Conservation (phyloP, 805 yeast genomes). For the Candida patagonica region DNA sequence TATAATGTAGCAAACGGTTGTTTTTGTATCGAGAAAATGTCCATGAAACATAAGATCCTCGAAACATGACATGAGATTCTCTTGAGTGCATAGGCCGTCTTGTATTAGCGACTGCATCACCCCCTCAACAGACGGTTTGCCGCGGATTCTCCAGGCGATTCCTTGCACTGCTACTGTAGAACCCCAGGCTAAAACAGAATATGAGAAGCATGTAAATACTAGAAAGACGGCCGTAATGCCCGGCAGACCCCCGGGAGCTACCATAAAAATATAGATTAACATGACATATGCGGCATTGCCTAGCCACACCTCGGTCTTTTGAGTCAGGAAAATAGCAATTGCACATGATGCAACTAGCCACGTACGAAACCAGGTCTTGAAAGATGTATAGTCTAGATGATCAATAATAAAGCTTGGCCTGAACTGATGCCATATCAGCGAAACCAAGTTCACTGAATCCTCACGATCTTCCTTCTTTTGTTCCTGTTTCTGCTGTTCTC, state of each 20-base stretch:
- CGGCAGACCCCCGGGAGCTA: conserved; percentile 22
- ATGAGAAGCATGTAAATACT: conserved; percentile 2
- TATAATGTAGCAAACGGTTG: conserved; percentile 19
- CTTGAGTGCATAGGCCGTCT: conserved; percentile 18
- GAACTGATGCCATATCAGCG: neutral
- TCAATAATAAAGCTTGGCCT: conserved; percentile 14
- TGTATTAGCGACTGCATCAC: conserved; percentile 10
- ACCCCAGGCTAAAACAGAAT: conserved; percentile 10
- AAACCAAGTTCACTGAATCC: neutral
- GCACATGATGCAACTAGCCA: conserved; percentile 23
- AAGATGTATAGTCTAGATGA: conserved; percentile 20
- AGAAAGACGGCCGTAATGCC: conserved; percentile 15
- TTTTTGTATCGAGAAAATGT: conserved; percentile 14
- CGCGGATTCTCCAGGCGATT: conserved; percentile 20
- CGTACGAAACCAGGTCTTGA: conserved; percentile 18
- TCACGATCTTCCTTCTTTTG: neutral
- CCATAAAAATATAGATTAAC: conserved; percentile 18
- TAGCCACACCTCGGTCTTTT: conserved; percentile 17
- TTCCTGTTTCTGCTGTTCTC: neutral
- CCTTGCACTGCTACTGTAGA: conserved; percentile 17
- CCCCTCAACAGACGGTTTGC: conserved; percentile 13
- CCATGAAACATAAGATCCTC: conserved; percentile 17
- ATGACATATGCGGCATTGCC: conserved; percentile 22
- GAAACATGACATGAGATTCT: conserved; percentile 14
- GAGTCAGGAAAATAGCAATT: conserved; percentile 15